Base-by-base conservation (phyloP, 805 yeast species). In the Candida hungchunana region DNA sequence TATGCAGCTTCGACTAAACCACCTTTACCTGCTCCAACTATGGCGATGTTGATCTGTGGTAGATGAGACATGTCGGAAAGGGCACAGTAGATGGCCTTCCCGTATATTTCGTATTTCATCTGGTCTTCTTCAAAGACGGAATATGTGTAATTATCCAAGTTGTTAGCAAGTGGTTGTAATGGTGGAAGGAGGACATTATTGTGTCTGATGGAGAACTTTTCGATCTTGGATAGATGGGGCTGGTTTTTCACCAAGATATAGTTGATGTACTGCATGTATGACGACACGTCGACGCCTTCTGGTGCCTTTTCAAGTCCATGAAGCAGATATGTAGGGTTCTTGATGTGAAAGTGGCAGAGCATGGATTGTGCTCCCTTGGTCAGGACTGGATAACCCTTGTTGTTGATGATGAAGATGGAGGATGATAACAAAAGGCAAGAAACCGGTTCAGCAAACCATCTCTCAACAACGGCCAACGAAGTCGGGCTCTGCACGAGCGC, bases 1-100 rank as follows among this genome's bases (percentile, higher is more conserved):
- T 71, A 59, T 0, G 73, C 63, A 15, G 70, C 63, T 29, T 78
- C 78, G 3, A 88, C 77, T 19, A 89, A 59, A 0, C 90, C 89
- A 1, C 97, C 97, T 29, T 87, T 63, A 1, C 97, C 97, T 0
- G 96, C 93, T 0, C 97, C 97, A 3, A 82, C 77, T 2, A 89
- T 70, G 4, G 82, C 67, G 7, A 84, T 60, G 9, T 61, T 60
- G 18, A 68, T 43, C 8, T 42, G 51, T 6, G 42, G 17, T 5
- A 51, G 30, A 6, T 38, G 32, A 6, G 37, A 23, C 29, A 45
- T 36, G 30, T 51, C 53, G 3, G 49, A 39, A 14, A 70, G 47
- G 1, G 56, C 56, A 29, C 31, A 22, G 12, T 23, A 18, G 4
- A 51, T 31, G 6, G 58, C 56, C 25, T 44, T 40, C 1, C 47